Evolutionary conservation across 78 protist genomes (phyloP).

Genomic region (Dictyostelium purpureum): DNA sequence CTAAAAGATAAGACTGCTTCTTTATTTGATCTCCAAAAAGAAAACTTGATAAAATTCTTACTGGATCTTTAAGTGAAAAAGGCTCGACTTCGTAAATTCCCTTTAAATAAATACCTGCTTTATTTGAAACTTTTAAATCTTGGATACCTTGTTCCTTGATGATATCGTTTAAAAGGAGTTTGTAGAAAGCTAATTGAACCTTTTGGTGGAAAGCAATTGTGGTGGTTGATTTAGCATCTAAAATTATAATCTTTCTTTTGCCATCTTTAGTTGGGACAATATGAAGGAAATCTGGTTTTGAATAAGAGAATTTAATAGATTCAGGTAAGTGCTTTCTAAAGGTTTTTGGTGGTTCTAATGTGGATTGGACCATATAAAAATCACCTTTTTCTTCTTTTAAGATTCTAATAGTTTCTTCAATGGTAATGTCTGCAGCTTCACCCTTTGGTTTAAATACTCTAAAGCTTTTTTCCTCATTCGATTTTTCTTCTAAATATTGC

Average conservation of each 20-base stretch:
- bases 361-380: conserved; percentile 51
- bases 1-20: neutral
- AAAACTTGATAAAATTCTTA: neutral
- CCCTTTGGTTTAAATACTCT: neutral
- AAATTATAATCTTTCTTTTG: conserved; percentile 10
- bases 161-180: conserved; percentile 17
- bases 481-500: neutral
- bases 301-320: conserved; percentile 21
- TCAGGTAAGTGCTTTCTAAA: neutral
- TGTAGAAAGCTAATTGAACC: conserved; percentile 62
- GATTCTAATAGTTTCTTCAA: neutral
- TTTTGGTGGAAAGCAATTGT: conserved; percentile 42
- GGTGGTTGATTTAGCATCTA: conserved; percentile 62
- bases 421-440: neutral
- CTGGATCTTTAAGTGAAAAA: neutral
- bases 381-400: neutral
- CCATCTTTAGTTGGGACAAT: neutral
- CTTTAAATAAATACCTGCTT: conserved; percentile 53
- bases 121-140: neutral
- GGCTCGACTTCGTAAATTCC: neutral
- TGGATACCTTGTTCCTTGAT: neutral
- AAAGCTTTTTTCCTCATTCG: neutral
- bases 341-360: neutral
- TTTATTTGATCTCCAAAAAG: conserved; percentile 19
- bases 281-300: conserved; percentile 49